Conservation (phyloP, 768 basidiomycete species). For the Tubosaeta brunneosetosa region DNA sequence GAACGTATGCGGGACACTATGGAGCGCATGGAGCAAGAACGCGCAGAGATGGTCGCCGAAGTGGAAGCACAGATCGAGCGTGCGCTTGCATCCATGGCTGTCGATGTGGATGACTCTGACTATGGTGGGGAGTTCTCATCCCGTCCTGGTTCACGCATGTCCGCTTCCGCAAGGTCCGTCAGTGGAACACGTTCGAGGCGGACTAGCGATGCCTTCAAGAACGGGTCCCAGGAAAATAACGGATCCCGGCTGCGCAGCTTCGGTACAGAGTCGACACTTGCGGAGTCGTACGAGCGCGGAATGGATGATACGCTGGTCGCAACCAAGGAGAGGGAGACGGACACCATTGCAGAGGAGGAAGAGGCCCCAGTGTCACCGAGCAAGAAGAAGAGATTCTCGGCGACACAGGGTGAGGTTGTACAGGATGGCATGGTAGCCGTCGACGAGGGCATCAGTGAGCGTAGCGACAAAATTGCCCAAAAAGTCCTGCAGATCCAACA, state of each 20-base stretch:
- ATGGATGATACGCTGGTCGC: slow-evolving; percentile 35
- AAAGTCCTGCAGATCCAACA: slow-evolving; percentile 88
- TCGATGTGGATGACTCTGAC: slow-evolving; percentile 70
- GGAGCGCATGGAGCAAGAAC: slow-evolving; percentile 85
- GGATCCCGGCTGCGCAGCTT: slow-evolving; percentile 58
- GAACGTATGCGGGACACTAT: slow-evolving; percentile 79
- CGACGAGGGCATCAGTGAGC: slow-evolving; percentile 77
- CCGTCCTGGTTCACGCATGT: slow-evolving; percentile 63
- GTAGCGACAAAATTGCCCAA: slow-evolving; percentile 83
- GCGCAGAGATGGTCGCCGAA: slow-evolving; percentile 87
- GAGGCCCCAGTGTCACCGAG: slow-evolving; percentile 36
- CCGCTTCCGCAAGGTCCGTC: slow-evolving; percentile 44
- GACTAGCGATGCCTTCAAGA: slow-evolving; percentile 54
- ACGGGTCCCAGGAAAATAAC: slow-evolving; percentile 21
- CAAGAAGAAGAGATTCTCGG: slow-evolving; percentile 78
- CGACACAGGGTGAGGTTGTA: slow-evolving; percentile 53
- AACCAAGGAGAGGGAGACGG: slow-evolving; percentile 42
- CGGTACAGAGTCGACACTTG: slow-evolving; percentile 76
- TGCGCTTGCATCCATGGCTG: slow-evolving; percentile 80
- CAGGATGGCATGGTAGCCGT: slow-evolving; percentile 85
- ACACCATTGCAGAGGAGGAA: slow-evolving; percentile 59
- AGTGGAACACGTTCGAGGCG: slow-evolving; percentile 52
- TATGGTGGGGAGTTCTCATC: slow-evolving; percentile 54
- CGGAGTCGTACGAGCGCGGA: slow-evolving; percentile 55
- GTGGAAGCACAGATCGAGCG: slow-evolving; percentile 89